Evolutionary conservation across 2,329 filamentous ascomycete genomes (phyloP), one percentile per base, ranked within the genome.

Genomic region (Trichoderma breve): DNA sequence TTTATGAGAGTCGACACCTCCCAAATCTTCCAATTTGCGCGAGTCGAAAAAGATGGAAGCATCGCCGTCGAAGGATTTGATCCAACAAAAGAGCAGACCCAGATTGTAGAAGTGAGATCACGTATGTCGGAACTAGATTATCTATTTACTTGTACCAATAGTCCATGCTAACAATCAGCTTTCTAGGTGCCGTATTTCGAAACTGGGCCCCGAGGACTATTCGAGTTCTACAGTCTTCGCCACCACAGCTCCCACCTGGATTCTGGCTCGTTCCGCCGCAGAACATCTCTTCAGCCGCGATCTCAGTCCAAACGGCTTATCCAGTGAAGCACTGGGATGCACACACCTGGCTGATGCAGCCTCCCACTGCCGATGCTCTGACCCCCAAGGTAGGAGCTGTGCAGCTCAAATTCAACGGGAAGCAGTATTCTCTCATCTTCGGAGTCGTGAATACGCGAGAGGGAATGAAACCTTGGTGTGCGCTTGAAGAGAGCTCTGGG

Each of bases 371-470:
- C 34, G 6, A 1, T 1, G 8, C 26, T 6, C 5, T 39, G 1
- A 28, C 43, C 0, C 43, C 18, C 3, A 63, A 63, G 24, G 14
- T 8, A 0, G 60, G 60, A 18, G 60, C 60, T n/a, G 7, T 30
- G 0, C 60, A 63, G 24, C 6, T 63, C 3, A 39, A 39, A 39
- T 15, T 6, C 6, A 15, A 39, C 8, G n/a, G n/a, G 12, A 47
- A 47, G 12, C 60, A 47, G 9, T 63, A n/a, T 5, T n/a, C 14
- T 1, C 60, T 63, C 14, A 63, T 63, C 12, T 63, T 63, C 3
- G 60, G 60, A 7, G 36, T 1, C 1, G 6, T 1, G 1, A 11
- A 1, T 15, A n/a, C 36, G 0, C 3, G 7, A 18, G 2, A 47
- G 14, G 60, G 34, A 0, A 0, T 63, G 36, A 63, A 21, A 1